Percentiles rank a stretch among this genome's conserved stretches.
phyloP scores from a whole-genome alignment of 352 stramenopile genomes.

The Globisporangium nagaii region DNA sequence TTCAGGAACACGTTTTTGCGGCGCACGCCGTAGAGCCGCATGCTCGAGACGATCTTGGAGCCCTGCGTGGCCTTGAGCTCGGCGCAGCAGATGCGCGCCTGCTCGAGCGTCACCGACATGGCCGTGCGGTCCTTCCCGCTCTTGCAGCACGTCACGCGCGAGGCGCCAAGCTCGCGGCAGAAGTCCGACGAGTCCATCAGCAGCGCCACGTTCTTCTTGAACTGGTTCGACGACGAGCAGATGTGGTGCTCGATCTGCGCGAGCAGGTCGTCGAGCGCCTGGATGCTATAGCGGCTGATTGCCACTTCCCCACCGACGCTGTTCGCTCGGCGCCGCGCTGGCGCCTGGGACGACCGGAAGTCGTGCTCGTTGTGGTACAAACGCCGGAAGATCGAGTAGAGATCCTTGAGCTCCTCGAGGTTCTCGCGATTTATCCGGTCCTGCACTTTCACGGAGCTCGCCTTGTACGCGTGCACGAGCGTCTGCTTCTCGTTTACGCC shows the following conservation, averaged over 20 bases:
- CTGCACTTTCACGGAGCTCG: conserved; percentile 66
- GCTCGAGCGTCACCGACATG: conserved; percentile 96
- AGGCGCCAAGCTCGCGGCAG: conserved; percentile 83
- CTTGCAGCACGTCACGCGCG: conserved; percentile 96
- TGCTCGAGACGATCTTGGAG: conserved; percentile 56
- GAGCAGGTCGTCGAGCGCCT: conserved; percentile 61
- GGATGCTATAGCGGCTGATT: conserved; percentile 26
- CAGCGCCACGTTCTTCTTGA: conserved; percentile 79
- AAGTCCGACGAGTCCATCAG: conserved; percentile 82
- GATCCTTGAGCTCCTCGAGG: conserved; percentile 50
- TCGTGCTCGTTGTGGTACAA: conserved; percentile 31
- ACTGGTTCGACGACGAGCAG: conserved; percentile 53
- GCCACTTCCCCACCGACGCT: conserved; percentile 6
- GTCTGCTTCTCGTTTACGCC: conserved; percentile 85
- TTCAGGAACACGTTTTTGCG: conserved; percentile 83
- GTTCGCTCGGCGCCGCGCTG: conserved; percentile 8
- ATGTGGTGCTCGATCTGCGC: conserved; percentile 73
- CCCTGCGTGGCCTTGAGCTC: conserved; percentile 54
- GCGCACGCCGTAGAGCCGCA: conserved; percentile 70
- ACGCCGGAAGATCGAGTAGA: conserved; percentile 52
- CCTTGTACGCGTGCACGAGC: conserved; percentile 75
- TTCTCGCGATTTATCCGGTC: conserved; percentile 82
- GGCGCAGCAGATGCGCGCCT: conserved; percentile 59
- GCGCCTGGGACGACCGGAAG: conserved; percentile 1
- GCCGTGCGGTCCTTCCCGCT: conserved; percentile 96